Evolutionary conservation across 352 stramenopile species (phyloP).

Genomic region (Pythium coloratum): DNA sequence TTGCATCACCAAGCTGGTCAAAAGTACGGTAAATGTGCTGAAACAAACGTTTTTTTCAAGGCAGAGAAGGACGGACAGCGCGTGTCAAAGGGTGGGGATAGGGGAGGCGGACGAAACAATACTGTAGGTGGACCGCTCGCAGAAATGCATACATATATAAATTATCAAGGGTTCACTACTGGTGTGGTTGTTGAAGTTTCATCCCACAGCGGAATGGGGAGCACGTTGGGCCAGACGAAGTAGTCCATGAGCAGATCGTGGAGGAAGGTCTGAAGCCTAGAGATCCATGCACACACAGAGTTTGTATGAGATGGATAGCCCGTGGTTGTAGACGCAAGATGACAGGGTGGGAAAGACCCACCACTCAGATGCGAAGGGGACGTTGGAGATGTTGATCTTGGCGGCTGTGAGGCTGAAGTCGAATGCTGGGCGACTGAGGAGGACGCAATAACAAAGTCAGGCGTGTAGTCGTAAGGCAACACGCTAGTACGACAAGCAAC

Average conservation of each 20-base stretch:
- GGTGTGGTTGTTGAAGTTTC: slow-evolving; percentile 21
- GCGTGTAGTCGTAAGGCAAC: neutral
- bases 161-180: slow-evolving; percentile 1
- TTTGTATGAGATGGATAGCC: neutral
- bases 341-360: slow-evolving; percentile 22
- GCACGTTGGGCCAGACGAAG: slow-evolving; percentile 76
- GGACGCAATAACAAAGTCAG: neutral
- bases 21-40: neutral
- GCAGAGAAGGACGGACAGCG: neutral
- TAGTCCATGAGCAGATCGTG: slow-evolving; percentile 74
- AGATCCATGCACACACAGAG: neutral
- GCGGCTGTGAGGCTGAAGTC: slow-evolving; percentile 79
- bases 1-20: no score
- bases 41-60: neutral
- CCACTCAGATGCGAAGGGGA: slow-evolving; percentile 81
- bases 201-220: slow-evolving; percentile 72
- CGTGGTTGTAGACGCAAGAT: no score
- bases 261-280: slow-evolving; percentile 75
- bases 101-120: neutral
- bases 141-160: slow-evolving; percentile 10
- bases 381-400: slow-evolving; percentile 85
- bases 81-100: neutral
- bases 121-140: neutral
- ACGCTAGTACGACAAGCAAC: neutral
- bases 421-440: slow-evolving; percentile 54